Base-by-base conservation (phyloP, 192 early-diverging fungal genomes). In the Nowakowskiella sp. region DNA sequence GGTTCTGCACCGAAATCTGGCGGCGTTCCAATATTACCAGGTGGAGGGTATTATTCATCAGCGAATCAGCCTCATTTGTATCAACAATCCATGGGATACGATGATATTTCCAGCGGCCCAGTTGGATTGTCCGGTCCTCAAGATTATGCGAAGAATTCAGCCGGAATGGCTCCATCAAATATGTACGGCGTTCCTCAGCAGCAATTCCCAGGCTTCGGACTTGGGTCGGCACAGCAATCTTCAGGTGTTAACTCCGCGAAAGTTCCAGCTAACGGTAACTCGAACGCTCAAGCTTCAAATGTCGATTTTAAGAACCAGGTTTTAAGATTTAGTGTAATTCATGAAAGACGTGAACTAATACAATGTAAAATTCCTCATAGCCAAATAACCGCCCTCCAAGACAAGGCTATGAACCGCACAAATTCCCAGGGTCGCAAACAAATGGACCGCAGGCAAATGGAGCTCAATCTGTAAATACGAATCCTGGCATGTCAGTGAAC, bases 1-100 rank as follows among this genome's bases (percentile, higher is more conserved):
- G n/a, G n/a, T n/a, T n/a, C n/a, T n/a, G n/a, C n/a, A n/a, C n/a
- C n/a, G n/a, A n/a, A n/a, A n/a, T n/a, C n/a, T n/a, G n/a, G n/a
- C n/a, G n/a, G n/a, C n/a, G n/a, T n/a, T n/a, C n/a, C n/a, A n/a
- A n/a, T n/a, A n/a, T n/a, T n/a, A n/a, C n/a, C n/a, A n/a, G n/a
- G 19, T 29, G 62, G 47, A 3, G 62, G 49, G 47, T 62, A 62
- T 34, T 10, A 29, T 6, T 29, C 23, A 16, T 22, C 10, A 7
- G 50, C 33, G 10, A 39, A 25, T n/a, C 55, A 58, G 57, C 64
- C 64, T n/a, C 64, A 65, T 21, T 22, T 65, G 6, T 65, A 65
- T 48, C 64, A 65, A 31, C 64, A 61, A 39, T 34, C 22, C 44
- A 51, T 31, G 24, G 27, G 25, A 24, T 65, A 65, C 23, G 64